Percentiles rank a stretch among this genome's conserved stretches.
phyloP scores from a whole-genome alignment of 2,329 filamentous ascomycete genomes.

The Boeremia exigua region DNA sequence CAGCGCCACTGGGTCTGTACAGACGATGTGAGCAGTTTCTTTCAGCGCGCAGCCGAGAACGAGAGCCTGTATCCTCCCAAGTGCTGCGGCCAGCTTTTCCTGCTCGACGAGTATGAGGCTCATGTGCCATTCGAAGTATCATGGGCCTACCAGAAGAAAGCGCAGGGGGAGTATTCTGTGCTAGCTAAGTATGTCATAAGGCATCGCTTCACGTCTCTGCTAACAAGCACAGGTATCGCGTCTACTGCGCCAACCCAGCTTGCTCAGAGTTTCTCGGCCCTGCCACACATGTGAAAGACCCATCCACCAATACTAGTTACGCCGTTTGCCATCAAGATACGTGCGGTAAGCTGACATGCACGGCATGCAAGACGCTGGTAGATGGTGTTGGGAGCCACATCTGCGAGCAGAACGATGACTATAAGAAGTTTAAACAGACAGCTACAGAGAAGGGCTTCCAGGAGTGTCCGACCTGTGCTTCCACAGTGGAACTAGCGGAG shows the following conservation, averaged over 20 bases:
- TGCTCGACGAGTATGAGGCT: slow-evolving; percentile 30
- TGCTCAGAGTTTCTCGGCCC: slow-evolving; percentile 36
- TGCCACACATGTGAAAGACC: slow-evolving; percentile 23
- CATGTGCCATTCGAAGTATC: slow-evolving; percentile 27
- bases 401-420: slow-evolving; percentile 31
- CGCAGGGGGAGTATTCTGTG: slow-evolving; percentile 38
- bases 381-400: slow-evolving; percentile 18
- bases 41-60: slow-evolving; percentile 32
- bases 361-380: slow-evolving; percentile 31
- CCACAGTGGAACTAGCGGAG: slow-evolving; percentile 36
- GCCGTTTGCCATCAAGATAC: slow-evolving; percentile 29
- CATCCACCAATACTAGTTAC: slow-evolving; percentile 19
- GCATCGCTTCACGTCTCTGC: background rate
- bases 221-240: slow-evolving; percentile 27
- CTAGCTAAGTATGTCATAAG: slow-evolving; percentile 32
- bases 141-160: slow-evolving; percentile 32
- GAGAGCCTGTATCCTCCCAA: slow-evolving; percentile 39
- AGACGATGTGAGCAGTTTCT: slow-evolving; percentile 30
- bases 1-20: slow-evolving; percentile 32
- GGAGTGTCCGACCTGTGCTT: slow-evolving; percentile 34
- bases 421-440: slow-evolving; percentile 31
- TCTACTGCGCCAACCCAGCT: slow-evolving; percentile 31
- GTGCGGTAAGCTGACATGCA: slow-evolving; percentile 33
- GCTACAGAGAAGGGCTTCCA: slow-evolving; percentile 37
- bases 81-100: slow-evolving; percentile 35